Evolutionary conservation across 2,329 filamentous ascomycete genomes (phyloP), one percentile per base, ranked within the genome.

Genomic region (Colletotrichum tropicicola): DNA sequence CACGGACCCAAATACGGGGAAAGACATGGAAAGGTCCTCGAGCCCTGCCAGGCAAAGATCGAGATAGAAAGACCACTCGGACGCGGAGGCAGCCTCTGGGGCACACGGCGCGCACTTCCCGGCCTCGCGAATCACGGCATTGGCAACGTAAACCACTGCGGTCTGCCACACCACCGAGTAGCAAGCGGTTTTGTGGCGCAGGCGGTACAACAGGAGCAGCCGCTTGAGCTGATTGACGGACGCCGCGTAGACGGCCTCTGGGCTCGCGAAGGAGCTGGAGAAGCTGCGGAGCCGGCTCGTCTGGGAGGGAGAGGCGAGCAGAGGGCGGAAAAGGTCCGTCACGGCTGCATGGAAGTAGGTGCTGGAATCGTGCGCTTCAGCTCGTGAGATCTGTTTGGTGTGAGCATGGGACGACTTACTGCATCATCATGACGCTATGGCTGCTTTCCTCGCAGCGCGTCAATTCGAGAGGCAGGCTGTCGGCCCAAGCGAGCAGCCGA

Each of bases 281-380:
- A 60, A 60, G n/a, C 32, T 47, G 5, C 7, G 15, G 4, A 64
- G 47, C 5, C 47, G 48, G 2, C 7, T 5, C 5, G 17, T 28
- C 1, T 13, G 4, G 6, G 5, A 3, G 1, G 30, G 21, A 5
- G 47, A 19, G 2, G 41, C 23, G 21, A 64, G 47, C 13, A 60
- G 49, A 7, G 60, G 56, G 0, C 60, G 47, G 6, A 60, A 64
- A 3, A 64, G 45, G 19, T 64, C 60, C n/a, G 49, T 60, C 1
- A 64, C 21, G 0, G 49, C 21, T 3, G 60, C 41, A 15, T 64
- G 60, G n/a, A 64, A 60, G 48, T 59, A 60, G n/a, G 54, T 47
- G 19, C 60, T 64, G 32, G 30, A 1, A 47, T 12, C 1, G 28
- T n/a, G 19, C 15, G 6, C 8, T 10, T n/a, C n/a, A n/a, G n/a